These are phyloP conservation scores for Rosellinia necatrix DNA, from an alignment of 2,329 filamentous ascomycete species.

Conservation along the genomic window DNA sequence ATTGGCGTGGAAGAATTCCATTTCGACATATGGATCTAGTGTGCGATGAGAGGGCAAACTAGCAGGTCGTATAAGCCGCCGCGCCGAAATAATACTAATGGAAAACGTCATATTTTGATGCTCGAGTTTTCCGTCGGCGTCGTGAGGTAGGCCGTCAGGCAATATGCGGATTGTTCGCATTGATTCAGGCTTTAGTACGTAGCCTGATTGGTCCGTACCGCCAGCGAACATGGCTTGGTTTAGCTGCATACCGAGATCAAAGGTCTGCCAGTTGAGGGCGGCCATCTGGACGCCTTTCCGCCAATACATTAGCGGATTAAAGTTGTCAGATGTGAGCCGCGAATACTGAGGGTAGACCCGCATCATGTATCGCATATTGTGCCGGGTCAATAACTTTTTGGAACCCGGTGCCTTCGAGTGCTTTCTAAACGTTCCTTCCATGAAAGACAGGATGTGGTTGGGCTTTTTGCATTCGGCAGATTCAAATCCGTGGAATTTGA, in stretches of 20 bases:
- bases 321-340: constrained; percentile 87
- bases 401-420: constrained; percentile 76
- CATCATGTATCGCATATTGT: constrained; percentile 92
- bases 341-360: constrained; percentile 88
- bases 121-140: constrained; percentile 67
- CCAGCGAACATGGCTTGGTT: constrained; percentile 98
- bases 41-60: constrained; percentile 72
- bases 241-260: constrained; percentile 92
- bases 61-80: constrained; percentile 86
- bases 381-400: constrained; percentile 79
- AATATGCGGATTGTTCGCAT: constrained; percentile 73
- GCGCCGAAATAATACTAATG: constrained; percentile 89
- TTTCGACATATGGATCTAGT: constrained; percentile 91
- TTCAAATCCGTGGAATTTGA: constrained; percentile 85
- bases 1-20: constrained; percentile 92
- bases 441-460: constrained; percentile 96
- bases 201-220: constrained; percentile 83
- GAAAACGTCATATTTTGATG: constrained; percentile 83
- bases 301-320: constrained; percentile 93
- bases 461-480: constrained; percentile 78
- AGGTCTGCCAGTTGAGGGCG: constrained; percentile 97
- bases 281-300: constrained; percentile 96
- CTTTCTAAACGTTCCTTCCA: constrained; percentile 84
- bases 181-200: constrained; percentile 89
- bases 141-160: constrained; percentile 58